Evolutionary conservation across 306 rosid genomes (phyloP).

Genomic region (Myrica gale): DNA sequence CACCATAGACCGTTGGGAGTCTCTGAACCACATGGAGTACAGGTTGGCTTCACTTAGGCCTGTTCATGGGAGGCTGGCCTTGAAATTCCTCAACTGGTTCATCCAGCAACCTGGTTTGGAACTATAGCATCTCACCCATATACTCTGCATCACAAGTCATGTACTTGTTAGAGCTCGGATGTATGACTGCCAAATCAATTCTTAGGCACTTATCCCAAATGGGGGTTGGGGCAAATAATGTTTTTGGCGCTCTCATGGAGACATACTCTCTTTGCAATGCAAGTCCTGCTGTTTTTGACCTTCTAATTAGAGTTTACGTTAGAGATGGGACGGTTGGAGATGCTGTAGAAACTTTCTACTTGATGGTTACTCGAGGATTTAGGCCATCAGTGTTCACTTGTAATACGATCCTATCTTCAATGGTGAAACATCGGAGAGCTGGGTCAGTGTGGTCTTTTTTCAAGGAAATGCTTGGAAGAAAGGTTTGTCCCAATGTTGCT

Average conservation of each 20-base stretch:
- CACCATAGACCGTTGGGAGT: conserved; percentile 74
- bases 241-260: conserved; percentile 61
- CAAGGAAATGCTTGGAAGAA: conserved; percentile 56
- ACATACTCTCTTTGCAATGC: conserved; percentile 71
- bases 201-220: conserved; percentile 45
- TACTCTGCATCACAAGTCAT: conserved; percentile 60
- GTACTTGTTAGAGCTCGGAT: conserved; percentile 75
- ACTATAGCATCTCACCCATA: conserved; percentile 53
- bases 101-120: conserved; percentile 64
- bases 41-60: conserved; percentile 69
- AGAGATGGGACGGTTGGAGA: conserved; percentile 50
- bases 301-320: conserved; percentile 62
- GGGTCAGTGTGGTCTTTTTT: conserved; percentile 60
- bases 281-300: conserved; percentile 76
- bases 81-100: conserved; percentile 73
- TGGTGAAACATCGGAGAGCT: conserved; percentile 50
- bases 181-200: conserved; percentile 58
- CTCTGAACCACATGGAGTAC: conserved; percentile 70
- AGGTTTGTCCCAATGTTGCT: conserved; percentile 54
- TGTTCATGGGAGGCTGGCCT: conserved; percentile 67
- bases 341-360: conserved; percentile 54
- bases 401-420: conserved; percentile 66
- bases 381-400: conserved; percentile 68
- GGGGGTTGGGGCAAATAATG: conserved; percentile 44
- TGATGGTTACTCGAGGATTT: conserved; percentile 63